Conservation (phyloP, 495 filamentous ascomycete species). For the Podospora bellae-mahoneyi region DNA sequence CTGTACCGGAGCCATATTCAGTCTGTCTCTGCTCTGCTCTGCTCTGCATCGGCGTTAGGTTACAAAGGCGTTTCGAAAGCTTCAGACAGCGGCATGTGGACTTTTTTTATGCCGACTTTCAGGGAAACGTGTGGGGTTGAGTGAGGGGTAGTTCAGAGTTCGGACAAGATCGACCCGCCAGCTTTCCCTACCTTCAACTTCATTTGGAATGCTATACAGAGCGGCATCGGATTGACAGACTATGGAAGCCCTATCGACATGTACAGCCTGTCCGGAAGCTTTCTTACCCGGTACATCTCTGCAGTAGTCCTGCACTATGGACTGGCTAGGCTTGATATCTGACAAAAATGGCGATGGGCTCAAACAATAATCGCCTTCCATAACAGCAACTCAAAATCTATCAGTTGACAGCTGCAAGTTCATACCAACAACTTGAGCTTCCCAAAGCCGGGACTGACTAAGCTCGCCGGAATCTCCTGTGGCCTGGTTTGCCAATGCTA, state of each 20-base stretch:
- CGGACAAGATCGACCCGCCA: background rate
- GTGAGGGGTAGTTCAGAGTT: background rate
- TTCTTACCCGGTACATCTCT: background rate
- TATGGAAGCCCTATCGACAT: background rate
- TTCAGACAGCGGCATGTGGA: background rate
- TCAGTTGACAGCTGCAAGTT: background rate
- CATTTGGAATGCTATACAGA: background rate
- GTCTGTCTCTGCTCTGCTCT: background rate
- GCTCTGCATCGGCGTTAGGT: conserved; percentile 2
- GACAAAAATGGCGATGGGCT: no score
- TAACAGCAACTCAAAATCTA: background rate
- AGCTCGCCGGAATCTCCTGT: background rate
- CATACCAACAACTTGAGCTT: background rate
- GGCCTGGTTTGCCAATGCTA: background rate
- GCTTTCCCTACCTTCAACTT: background rate
- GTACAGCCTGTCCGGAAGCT: background rate
- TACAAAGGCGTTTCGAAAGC: conserved; percentile 9
- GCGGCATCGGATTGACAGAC: background rate
- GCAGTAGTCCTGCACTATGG: no score
- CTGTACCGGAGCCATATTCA: background rate
- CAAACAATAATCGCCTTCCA: no score
- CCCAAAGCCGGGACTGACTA: background rate
- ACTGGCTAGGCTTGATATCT: no score
- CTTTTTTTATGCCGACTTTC: background rate
- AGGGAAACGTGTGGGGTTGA: background rate